Base-by-base conservation (phyloP, 2,329 filamentous ascomycete species). In the Coniochaeta prunicola region DNA sequence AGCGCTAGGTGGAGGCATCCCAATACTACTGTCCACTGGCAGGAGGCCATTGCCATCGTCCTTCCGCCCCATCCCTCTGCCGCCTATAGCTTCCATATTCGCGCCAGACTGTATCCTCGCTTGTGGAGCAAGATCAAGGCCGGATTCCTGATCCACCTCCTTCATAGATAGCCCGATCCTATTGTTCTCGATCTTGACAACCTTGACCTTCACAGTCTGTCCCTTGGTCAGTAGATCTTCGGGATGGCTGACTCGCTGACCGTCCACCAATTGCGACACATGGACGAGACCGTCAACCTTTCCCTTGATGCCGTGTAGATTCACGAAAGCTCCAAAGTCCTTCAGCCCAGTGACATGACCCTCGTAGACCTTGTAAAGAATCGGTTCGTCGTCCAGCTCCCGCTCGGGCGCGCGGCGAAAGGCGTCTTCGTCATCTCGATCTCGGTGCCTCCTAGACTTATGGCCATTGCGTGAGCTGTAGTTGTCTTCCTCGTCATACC, bases 311-410 rank as follows among this genome's bases (percentile, higher is more conserved):
- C 92, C 89, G 64, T 88, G 83, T n/a, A 99, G 72, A 65, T 96
- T 96, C 59, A 97, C 92, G 72, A 99, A 99, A 0, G 87, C 92
- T 12, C 94, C 94, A 74, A 97, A 99, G 62, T 97, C 91, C 68
- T 97, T 97, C 58, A 99, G 80, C 0, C 92, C 92, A 0, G 91
- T 97, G 15, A 97, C 90, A 67, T 88, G 87, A 1, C 94, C 94
- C 62, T 91, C 84, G 68, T 99, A 99, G 2, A 97, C 77, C 70
- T 99, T 99, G 78, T 87, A 87, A 7, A 96, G 74, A 34, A 92
- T 78, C 0, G 94, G 92, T 45, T 83, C 74, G 57, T 96, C 89
- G 71, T 99, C 94, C 10, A 96, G 70, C 66, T 96, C 91, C 1
- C 81, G 83, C 1, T 83, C 82, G 0, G 90, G 89, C 0, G 85